Conservation (phyloP, 768 basidiomycete species). For the Omphalotus guepiniiformis region DNA sequence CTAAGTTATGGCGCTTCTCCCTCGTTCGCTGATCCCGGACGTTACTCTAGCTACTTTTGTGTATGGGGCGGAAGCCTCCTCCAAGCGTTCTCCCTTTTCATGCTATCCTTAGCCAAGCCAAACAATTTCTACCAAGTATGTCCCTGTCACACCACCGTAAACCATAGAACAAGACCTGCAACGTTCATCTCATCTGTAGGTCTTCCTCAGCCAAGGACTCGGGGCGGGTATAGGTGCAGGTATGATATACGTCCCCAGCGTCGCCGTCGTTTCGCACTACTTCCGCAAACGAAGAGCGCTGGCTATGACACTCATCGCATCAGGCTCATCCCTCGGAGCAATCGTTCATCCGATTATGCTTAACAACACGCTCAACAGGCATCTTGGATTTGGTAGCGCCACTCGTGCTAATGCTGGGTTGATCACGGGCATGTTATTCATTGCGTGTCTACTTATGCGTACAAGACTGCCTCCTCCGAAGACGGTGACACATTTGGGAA, state of each 20-base stretch:
- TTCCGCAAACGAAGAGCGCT: slow-evolving; percentile 43
- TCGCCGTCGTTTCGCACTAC: slow-evolving; percentile 51
- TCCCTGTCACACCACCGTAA: neutral
- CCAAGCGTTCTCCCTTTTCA: slow-evolving; percentile 32
- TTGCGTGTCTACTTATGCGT: slow-evolving; percentile 37
- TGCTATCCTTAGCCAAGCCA: slow-evolving; percentile 45
- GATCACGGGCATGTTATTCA: slow-evolving; percentile 30
- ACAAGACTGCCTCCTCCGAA: slow-evolving; percentile 33
- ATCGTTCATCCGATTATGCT: slow-evolving; percentile 50
- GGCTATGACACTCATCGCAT: slow-evolving; percentile 52
- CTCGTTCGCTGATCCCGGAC: neutral
- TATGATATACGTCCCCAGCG: slow-evolving; percentile 47
- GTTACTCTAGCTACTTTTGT: slow-evolving; percentile 1
- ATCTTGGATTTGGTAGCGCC: slow-evolving; percentile 38
- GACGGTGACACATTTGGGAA: slow-evolving; percentile 6
- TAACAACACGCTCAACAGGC: slow-evolving; percentile 35
- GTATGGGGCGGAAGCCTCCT: slow-evolving; percentile 4
- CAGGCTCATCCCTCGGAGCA: slow-evolving; percentile 45
- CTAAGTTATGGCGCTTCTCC: neutral
- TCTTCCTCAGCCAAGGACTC: slow-evolving; percentile 52
- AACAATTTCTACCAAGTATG: slow-evolving; percentile 41
- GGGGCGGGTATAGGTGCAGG: slow-evolving; percentile 56
- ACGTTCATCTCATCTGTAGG: slow-evolving; percentile 12
- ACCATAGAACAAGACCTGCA: neutral
- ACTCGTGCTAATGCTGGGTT: slow-evolving; percentile 39